Evolutionary conservation across 108 stramenopile species (phyloP).

Genomic region (Parietichytrium sp.): DNA sequence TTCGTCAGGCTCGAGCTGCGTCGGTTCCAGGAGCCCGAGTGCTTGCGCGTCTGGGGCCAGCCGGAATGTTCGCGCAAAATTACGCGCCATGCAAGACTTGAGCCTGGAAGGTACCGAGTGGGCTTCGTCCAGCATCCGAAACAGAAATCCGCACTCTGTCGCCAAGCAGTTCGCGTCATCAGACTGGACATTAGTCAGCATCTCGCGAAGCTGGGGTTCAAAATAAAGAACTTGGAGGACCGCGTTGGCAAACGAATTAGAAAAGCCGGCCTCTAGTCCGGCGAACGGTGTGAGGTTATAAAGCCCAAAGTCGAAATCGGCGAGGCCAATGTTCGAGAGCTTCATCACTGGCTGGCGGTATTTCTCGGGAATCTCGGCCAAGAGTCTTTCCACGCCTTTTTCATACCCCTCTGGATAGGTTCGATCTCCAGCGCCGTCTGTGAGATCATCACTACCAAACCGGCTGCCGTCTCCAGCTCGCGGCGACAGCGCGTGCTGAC

Average conservation of each 20-base stretch:
- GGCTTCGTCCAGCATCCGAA: constrained; percentile 34
- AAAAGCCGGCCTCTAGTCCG: background rate
- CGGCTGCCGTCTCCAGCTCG: too few relatives aligned
- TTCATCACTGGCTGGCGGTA: background rate
- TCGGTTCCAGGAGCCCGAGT: constrained; percentile 9
- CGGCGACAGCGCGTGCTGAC: background rate
- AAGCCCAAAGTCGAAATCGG: background rate
- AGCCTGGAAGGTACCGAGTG: background rate
- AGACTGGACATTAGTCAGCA: background rate
- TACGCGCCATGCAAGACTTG: background rate
- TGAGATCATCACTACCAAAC: too few relatives aligned
- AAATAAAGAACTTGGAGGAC: constrained; percentile 9
- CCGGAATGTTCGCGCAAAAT: background rate
- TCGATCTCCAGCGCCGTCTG: too few relatives aligned
- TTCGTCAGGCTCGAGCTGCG: background rate
- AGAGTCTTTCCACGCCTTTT: too few relatives aligned
- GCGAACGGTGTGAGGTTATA: constrained; percentile 17
- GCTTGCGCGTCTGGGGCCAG: constrained; percentile 18
- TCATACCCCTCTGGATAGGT: too few relatives aligned
- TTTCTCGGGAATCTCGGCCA: background rate
- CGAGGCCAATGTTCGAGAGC: background rate
- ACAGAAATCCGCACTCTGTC: background rate
- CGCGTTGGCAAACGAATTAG: background rate
- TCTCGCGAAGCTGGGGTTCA: background rate
- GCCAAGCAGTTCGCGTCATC: background rate